Evolutionary conservation across 2,329 filamentous ascomycete species (phyloP), one percentile per base, ranked within the genome.

Genomic region (Colletotrichum coccodes): DNA sequence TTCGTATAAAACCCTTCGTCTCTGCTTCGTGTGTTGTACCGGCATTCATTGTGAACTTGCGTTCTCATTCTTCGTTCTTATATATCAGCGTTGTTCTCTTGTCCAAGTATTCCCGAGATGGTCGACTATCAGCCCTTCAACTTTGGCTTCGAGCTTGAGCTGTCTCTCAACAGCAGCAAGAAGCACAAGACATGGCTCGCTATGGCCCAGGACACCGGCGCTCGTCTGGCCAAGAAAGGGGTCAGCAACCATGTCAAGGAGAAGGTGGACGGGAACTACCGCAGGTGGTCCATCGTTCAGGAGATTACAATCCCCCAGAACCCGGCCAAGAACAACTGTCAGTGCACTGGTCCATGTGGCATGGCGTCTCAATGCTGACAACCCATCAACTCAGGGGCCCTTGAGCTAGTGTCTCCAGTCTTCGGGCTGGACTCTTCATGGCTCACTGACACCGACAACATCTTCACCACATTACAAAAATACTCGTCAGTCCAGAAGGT

Each of bases 141-240:
- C 54, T 82, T 82, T 54, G 80, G 80, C 23, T 68, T 82, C 23
- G 80, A 82, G 71, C 74, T 82, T 26, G 80, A 82, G 71, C 72
- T 82, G 4, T 76, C 81, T 6, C 71, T 82, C 4, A 75, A 72
- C 12, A 74, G 76, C 64, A 75, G 74, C 52, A 77, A 77, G 40
- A 79, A 76, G 66, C 73, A 78, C 63, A 75, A 75, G 9, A 72
- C 73, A 4, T 81, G 79, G 79, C 71, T 72, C 5, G 64, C 74
- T 2, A 73, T 82, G n/a, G 79, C 79, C 12, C 70, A 76, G 12
- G 77, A 81, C 30, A 72, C 81, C 23, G 77, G 77, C 72, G 71
- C 73, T 65, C 72, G 73, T 14, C 76, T 82, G 7, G 9, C 34
- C 21, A 74, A 76, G 40, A 78, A 75, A 12, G 77, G 77, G 1